Evolutionary conservation across 2,329 filamentous ascomycete genomes (phyloP).

Genomic region (Ophiostoma fasciatum): DNA sequence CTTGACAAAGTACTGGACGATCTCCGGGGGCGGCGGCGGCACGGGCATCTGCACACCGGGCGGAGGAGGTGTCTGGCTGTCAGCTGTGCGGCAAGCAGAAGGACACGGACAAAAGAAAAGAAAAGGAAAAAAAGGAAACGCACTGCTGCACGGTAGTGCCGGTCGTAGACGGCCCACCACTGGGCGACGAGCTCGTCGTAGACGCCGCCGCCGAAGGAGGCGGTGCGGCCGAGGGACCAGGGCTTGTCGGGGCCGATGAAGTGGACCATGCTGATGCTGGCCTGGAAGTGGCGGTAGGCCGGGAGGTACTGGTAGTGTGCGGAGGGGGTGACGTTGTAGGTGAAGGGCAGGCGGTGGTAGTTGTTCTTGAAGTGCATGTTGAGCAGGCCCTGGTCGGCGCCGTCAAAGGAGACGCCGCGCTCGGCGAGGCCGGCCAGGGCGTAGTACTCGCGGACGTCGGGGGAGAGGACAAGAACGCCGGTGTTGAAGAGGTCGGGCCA

Average conservation of each 20-base stretch:
- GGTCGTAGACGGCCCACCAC: slow-evolving; percentile 94
- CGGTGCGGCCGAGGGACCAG: slow-evolving; percentile 54
- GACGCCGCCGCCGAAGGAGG: slow-evolving; percentile 39
- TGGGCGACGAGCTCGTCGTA: slow-evolving; percentile 72
- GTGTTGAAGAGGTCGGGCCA: slow-evolving; percentile 98
- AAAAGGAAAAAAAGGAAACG: slow-evolving; percentile 12
- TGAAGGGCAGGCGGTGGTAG: slow-evolving; percentile 82
- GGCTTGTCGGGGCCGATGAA: slow-evolving; percentile 90
- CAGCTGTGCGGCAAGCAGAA: too few species aligned
- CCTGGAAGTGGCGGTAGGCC: slow-evolving; percentile 85
- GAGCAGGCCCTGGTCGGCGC: slow-evolving; percentile 85
- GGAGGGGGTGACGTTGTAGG: slow-evolving; percentile 93
- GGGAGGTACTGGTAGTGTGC: slow-evolving; percentile 96
- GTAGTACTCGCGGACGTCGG: slow-evolving; percentile 77
- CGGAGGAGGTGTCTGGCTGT: neutral
- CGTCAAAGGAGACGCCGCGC: slow-evolving; percentile 84
- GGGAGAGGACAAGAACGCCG: slow-evolving; percentile 85
- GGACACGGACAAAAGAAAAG: neutral
- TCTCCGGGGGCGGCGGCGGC: slow-evolving; percentile 15
- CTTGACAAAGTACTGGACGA: slow-evolving; percentile 39
- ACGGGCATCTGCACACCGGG: neutral
- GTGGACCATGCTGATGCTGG: slow-evolving; percentile 77
- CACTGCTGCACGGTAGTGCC: slow-evolving; percentile 54
- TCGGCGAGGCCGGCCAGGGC: slow-evolving; percentile 72
- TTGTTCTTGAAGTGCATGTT: slow-evolving; percentile 83